These are phyloP conservation scores for Populus hybrid DNA, from an alignment of 441 rosid genomes.

Conservation along the genomic window DNA sequence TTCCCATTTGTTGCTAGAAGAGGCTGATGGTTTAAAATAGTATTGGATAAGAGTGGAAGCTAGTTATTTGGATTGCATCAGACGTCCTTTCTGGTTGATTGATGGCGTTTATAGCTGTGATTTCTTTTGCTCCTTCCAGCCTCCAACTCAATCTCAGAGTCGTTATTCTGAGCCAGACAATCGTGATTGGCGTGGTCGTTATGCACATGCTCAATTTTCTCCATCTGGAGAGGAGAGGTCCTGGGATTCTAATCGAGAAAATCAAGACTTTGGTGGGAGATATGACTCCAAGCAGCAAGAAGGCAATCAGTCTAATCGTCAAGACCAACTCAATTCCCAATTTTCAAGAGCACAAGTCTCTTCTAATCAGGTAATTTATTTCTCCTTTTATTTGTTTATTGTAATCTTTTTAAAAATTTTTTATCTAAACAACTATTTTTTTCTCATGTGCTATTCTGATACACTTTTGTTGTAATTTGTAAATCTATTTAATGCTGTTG, in stretches of 20 bases:
- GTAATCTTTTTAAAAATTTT: not conserved
- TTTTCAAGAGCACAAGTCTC: constrained; percentile 41
- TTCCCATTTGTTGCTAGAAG: not conserved
- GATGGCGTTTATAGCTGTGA: not conserved
- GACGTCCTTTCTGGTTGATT: not conserved
- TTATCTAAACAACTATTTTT: no score
- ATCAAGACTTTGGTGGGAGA: constrained; percentile 42
- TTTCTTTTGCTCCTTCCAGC: constrained; percentile 31
- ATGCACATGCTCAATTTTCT: constrained; percentile 57
- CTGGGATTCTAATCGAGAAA: constrained; percentile 52
- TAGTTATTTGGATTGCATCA: not conserved
- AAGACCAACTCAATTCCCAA: constrained; percentile 54
- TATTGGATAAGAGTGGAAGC: not conserved
- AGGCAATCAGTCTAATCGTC: constrained; percentile 51
- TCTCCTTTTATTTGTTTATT: not conserved
- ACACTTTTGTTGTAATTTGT: not conserved
- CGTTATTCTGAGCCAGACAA: constrained; percentile 80
- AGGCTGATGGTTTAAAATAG: not conserved
- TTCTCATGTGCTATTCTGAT: not conserved
- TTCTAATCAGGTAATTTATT: constrained; percentile 50
- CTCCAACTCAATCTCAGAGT: constrained; percentile 43
- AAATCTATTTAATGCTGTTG: not conserved
- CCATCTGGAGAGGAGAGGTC: constrained; percentile 70
- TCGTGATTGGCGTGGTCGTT: constrained; percentile 87
- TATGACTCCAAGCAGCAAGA: constrained; percentile 47